A percentile compares a stretch with the other conserved stretches of the same genome.
phyloP scores from a whole-genome alignment of 2,329 filamentous ascomycete genomes.

The Hirsutella minnesotensis region DNA sequence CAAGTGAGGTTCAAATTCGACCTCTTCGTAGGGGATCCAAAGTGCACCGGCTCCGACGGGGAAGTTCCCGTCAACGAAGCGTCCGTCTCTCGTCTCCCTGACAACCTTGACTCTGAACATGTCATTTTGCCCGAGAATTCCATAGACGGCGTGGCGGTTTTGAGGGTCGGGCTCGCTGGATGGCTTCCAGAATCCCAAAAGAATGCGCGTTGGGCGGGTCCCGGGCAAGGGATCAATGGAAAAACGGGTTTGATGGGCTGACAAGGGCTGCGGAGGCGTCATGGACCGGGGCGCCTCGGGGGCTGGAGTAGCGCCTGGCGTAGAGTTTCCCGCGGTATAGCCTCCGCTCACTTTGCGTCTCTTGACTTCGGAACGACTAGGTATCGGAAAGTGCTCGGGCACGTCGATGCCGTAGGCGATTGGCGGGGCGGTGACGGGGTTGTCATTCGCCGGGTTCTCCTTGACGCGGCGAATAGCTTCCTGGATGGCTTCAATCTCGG shows the following conservation, averaged over 20 bases:
- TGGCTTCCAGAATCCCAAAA: conserved; percentile 47
- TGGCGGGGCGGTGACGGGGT: conserved; percentile 24
- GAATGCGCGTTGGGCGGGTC: conserved; percentile 43
- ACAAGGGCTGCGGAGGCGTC: conserved; percentile 10
- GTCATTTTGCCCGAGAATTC: conserved; percentile 49
- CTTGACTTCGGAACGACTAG: conserved; percentile 29
- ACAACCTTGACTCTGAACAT: conserved; percentile 54
- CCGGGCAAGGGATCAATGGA: conserved; percentile 33
- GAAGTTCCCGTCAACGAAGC: conserved; percentile 46
- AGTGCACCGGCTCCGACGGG: conserved; percentile 46
- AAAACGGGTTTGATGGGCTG: conserved; percentile 9
- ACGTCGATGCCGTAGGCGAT: conserved; percentile 40
- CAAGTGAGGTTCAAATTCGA: conserved; percentile 45
- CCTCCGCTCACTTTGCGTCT: conserved; percentile 31
- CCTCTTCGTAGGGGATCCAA: conserved; percentile 52
- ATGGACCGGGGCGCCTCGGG: conserved; percentile 4
- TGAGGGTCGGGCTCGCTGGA: conserved; percentile 33
- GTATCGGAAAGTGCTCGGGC: conserved; percentile 28
- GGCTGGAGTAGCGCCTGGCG: conserved; percentile 5
- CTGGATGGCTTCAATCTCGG: conserved; percentile 30
- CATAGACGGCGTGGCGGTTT: conserved; percentile 51
- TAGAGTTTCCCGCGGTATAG: conserved; percentile 20
- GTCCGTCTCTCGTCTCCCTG: conserved; percentile 47
- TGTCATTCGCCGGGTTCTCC: conserved; percentile 30
- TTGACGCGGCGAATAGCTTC: conserved; percentile 34